Evolutionary conservation across 768 basidiomycete genomes (phyloP).

Genomic region (Nevesoporus exiguus): DNA sequence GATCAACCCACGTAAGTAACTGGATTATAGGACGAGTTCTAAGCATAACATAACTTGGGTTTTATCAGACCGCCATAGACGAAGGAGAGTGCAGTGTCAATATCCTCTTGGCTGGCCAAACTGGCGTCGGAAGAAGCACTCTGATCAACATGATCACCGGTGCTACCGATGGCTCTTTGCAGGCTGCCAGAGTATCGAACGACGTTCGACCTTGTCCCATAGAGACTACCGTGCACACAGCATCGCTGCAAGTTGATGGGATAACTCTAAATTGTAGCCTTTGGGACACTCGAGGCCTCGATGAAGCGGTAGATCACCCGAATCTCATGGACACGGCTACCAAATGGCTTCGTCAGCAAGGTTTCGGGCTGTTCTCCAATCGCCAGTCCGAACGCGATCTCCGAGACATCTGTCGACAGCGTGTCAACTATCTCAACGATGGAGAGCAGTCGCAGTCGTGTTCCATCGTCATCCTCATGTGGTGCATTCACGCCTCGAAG

Average conservation of each 20-base stretch:
- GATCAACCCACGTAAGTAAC: conserved; percentile 5
- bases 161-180: conserved; percentile 6
- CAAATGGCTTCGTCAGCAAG: conserved; percentile 23
- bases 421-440: conserved; percentile 11
- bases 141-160: conserved; percentile 28
- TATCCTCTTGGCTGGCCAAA: conserved; percentile 26
- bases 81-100: conserved; percentile 1
- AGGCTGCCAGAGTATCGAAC: conserved; percentile 21
- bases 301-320: conserved; percentile 24
- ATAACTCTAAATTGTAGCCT: conserved; percentile 12
- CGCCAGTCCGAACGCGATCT: conserved; percentile 24
- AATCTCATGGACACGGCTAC: conserved; percentile 18
- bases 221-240: conserved; percentile 18
- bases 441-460: conserved; percentile 5
- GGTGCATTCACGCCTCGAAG: conserved; percentile 31
- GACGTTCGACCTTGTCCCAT: conserved; percentile 24
- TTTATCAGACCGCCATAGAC: neutral
- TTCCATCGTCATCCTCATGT: conserved; percentile 20
- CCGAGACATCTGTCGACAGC: conserved; percentile 16
- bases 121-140: conserved; percentile 29
- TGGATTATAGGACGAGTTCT: neutral
- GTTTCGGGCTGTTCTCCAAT: conserved; percentile 12
- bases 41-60: neutral
- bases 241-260: conserved; percentile 1
- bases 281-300: conserved; percentile 29